Evolutionary conservation across 1,284 basidiomycete species (phyloP).

Genomic region (Cutaneotrichosporon dermatis): DNA sequence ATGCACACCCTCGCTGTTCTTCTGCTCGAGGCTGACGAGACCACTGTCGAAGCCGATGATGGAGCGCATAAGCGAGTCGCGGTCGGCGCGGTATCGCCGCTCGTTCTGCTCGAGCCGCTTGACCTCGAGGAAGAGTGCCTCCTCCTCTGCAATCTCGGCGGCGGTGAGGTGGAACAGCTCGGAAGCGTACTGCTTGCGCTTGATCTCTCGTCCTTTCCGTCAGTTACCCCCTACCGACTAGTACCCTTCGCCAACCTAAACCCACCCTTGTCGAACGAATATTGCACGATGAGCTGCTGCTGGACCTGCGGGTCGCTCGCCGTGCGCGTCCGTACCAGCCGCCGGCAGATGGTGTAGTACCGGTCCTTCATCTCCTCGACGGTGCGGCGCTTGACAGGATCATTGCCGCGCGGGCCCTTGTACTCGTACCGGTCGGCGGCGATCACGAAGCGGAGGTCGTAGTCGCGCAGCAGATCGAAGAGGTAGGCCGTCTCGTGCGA

Average conservation of each 20-base stretch:
- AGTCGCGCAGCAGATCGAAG: slow-evolving; percentile 73
- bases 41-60: slow-evolving; percentile 81
- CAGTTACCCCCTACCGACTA: background rate
- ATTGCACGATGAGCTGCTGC: slow-evolving; percentile 62
- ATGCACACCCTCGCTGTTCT: slow-evolving; percentile 42
- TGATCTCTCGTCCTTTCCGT: slow-evolving; percentile 71
- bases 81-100: slow-evolving; percentile 76
- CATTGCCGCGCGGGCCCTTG: slow-evolving; percentile 19
- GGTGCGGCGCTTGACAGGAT: slow-evolving; percentile 52
- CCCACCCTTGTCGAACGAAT: slow-evolving; percentile 77
- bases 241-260: background rate
- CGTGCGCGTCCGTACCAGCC: slow-evolving; percentile 76
- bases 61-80: slow-evolving; percentile 82
- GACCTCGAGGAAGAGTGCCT: slow-evolving; percentile 89
- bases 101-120: slow-evolving; percentile 92
- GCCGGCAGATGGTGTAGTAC: slow-evolving; percentile 88
- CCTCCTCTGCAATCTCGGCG: slow-evolving; percentile 90
- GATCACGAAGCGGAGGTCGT: slow-evolving; percentile 88
- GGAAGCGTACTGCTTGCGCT: slow-evolving; percentile 81
- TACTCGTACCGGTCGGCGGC: slow-evolving; percentile 86
- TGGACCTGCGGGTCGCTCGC: slow-evolving; percentile 70
- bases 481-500: slow-evolving; percentile 94
- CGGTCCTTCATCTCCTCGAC: slow-evolving; percentile 93
- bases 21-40: slow-evolving; percentile 56
- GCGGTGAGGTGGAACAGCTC: slow-evolving; percentile 81